Percentiles rank a stretch among this genome's conserved stretches.
These are phyloP conservation scores for Kwoniella europaea DNA, from an alignment of 768 basidiomycete species.

Conservation along the genomic window DNA sequence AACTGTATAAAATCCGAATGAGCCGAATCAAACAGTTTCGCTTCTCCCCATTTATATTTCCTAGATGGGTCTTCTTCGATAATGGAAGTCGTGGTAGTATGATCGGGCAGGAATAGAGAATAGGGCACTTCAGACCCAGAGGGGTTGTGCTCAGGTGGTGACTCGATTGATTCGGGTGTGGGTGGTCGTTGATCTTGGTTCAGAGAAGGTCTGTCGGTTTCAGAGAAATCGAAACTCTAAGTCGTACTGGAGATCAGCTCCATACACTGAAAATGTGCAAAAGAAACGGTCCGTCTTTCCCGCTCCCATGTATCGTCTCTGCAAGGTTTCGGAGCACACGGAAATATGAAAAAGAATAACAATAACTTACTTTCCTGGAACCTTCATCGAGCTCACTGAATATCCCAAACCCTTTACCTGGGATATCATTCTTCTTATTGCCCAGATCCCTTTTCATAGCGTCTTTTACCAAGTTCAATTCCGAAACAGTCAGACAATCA, in stretches of 20 bases:
- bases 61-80: conserved; percentile 51
- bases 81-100: neutral
- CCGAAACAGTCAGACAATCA: conserved; percentile 35
- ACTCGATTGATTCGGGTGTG: conserved; percentile 10
- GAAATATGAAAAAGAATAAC: too few relatives aligned
- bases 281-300: too few relatives aligned
- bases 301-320: too few relatives aligned
- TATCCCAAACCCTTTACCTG: conserved; percentile 41
- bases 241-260: neutral
- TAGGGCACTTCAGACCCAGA: conserved; percentile 20
- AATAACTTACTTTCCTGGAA: neutral
- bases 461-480: conserved; percentile 27
- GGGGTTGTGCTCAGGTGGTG: neutral
- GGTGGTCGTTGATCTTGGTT: conserved; percentile 5
- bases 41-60: conserved; percentile 83
- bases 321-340: neutral
- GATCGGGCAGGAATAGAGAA: conserved; percentile 25
- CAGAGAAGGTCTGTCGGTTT: neutral
- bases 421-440: conserved; percentile 11
- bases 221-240: neutral
- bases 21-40: conserved; percentile 81
- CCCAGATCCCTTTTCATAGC: conserved; percentile 36
- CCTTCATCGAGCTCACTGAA: conserved; percentile 20
- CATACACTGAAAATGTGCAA: too few relatives aligned
- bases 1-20: conserved; percentile 88